Base-by-base conservation (phyloP, 495 filamentous ascomycete species). In the Gamarada debralockiae region DNA sequence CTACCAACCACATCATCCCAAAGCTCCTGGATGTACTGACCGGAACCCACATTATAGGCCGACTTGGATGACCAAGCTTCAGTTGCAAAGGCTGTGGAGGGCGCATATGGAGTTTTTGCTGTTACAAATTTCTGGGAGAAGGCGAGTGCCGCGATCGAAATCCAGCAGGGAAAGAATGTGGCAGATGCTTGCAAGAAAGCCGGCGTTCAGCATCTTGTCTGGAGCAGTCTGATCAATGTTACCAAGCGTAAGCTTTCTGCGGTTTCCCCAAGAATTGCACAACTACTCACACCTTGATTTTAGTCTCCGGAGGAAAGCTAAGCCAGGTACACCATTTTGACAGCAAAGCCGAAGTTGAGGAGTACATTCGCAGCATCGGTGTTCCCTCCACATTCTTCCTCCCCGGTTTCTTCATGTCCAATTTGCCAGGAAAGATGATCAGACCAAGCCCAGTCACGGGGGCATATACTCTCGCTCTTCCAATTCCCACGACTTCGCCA, bases 91-190 rank as follows among this genome's bases (percentile, higher is more conserved):
- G 82, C 77, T 15, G 53, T 83, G 40, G 54, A 62, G 9, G 77
- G 75, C 33, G 69, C 79, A 0, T 56, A 75, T 65, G 70, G 66
- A 18, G 71, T 83, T 50, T 85, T 74, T 60, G 68, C 58, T 17
- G 66, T 81, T 18, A 83, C 81, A 18, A 76, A 79, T 64, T 81
- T 75, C 65, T 69, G 66, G 60, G 70, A 70, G 54, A 65, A 65
- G 24, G 65, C 72, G 58, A 60, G 62, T 44, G 65, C 68, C 31
- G 63, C 74, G 29, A 50, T 70, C 20, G 82, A 85, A 52, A 45
- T 69, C 12, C 42, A 60, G 36, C 80, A 83, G 46, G 81, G 80
- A 12, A 73, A 72, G 55, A 75, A 77, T 54, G 70, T 83, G 8
- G 73, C 76, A 9, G 68, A 77, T 21, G 73, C 39, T 12, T 13